Evolutionary conservation across 768 basidiomycete genomes (phyloP).

Genomic region (Kwoniella dendrophila): DNA sequence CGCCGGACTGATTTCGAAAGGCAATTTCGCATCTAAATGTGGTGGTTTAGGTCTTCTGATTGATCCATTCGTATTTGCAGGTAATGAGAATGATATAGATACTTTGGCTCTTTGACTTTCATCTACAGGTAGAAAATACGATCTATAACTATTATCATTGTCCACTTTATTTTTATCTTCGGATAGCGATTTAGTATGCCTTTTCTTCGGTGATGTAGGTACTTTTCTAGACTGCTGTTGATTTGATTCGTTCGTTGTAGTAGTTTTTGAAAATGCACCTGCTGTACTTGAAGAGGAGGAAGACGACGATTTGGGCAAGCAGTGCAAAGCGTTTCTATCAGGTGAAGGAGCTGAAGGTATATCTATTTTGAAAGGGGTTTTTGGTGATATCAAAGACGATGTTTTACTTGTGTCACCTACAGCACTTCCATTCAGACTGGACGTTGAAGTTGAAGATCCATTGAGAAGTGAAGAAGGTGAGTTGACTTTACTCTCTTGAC

Average conservation of each 20-base stretch:
- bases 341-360: constrained; percentile 16
- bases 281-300: constrained; percentile 7
- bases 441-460: neutral
- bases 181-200: neutral
- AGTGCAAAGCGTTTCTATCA: constrained; percentile 1
- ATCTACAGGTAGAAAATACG: constrained; percentile 12
- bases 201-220: constrained; percentile 14
- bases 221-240: neutral
- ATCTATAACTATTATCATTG: constrained; percentile 8
- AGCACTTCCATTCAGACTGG: neutral
- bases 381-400: neutral
- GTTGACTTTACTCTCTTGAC: constrained; percentile 2
- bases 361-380: neutral
- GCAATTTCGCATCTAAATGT: constrained; percentile 12
- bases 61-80: neutral
- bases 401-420: constrained; percentile 22
- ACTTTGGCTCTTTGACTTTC: constrained; percentile 6
- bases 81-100: constrained; percentile 13
- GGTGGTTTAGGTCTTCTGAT: constrained; percentile 18
- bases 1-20: constrained; percentile 11
- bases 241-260: neutral
- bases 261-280: neutral
- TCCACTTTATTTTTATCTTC: neutral
- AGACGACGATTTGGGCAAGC: constrained; percentile 8
- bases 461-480: neutral